Percentiles rank a stretch among this genome's conserved stretches.
phyloP scores from a whole-genome alignment of 768 basidiomycete species.

The Tylopilus subfusipes region DNA sequence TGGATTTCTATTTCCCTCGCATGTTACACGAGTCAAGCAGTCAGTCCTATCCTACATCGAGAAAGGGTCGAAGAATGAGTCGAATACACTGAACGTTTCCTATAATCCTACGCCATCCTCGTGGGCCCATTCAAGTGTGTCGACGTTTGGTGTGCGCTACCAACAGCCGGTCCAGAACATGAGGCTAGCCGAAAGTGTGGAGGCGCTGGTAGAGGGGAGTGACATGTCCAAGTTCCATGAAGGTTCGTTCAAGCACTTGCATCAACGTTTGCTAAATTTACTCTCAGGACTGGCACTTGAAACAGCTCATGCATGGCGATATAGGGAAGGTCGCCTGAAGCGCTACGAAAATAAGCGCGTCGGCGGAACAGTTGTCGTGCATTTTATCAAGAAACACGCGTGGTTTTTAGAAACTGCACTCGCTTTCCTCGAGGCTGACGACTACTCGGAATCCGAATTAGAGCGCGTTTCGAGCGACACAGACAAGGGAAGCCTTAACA shows the following conservation, averaged over 20 bases:
- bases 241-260: slow-evolving; percentile 38
- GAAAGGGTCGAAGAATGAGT: slow-evolving; percentile 36
- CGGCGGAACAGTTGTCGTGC: slow-evolving; percentile 93
- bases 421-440: slow-evolving; percentile 79
- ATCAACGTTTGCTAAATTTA: neutral
- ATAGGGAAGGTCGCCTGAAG: slow-evolving; percentile 64
- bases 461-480: slow-evolving; percentile 10
- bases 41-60: slow-evolving; percentile 53
- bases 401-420: slow-evolving; percentile 96
- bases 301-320: slow-evolving; percentile 63
- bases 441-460: slow-evolving; percentile 50
- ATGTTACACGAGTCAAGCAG: slow-evolving; percentile 65
- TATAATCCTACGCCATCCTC: slow-evolving; percentile 46
- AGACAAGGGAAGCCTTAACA: slow-evolving; percentile 11
- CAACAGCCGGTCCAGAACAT: slow-evolving; percentile 63
- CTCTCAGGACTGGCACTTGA: slow-evolving; percentile 53
- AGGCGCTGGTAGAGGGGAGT: slow-evolving; percentile 91
- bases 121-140: slow-evolving; percentile 82
- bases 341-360: slow-evolving; percentile 68
- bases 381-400: slow-evolving; percentile 95
- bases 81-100: slow-evolving; percentile 21
- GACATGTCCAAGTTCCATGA: slow-evolving; percentile 70
- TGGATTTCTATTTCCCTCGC: slow-evolving; percentile 92
- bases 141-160: slow-evolving; percentile 79
- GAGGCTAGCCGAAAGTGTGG: slow-evolving; percentile 67